Evolutionary conservation across 2,329 filamentous ascomycete genomes (phyloP).

Genomic region (Fusarium pseudograminearum): DNA sequence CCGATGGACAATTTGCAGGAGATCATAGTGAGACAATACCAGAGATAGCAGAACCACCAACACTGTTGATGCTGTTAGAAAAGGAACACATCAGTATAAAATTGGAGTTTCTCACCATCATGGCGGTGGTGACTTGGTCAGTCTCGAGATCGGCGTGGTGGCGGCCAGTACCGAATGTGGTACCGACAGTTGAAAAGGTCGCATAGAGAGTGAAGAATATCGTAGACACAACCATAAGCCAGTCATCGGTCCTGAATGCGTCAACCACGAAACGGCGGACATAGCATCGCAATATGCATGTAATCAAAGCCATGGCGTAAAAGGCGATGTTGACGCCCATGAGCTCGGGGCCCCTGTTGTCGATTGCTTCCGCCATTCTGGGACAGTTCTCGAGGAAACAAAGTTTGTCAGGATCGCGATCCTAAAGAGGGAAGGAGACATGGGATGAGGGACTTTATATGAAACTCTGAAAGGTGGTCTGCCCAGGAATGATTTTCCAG

Average conservation of each 20-base stretch:
- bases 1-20: constrained; percentile 53
- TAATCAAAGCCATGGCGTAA: constrained; percentile 41
- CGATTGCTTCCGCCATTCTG: constrained; percentile 28
- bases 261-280: constrained; percentile 51
- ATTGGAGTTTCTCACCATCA: constrained; percentile 46
- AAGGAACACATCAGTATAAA: not conserved
- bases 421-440: not conserved
- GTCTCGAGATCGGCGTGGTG: constrained; percentile 48
- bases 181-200: constrained; percentile 41
- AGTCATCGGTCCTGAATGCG: constrained; percentile 54
- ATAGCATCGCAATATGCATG: constrained; percentile 50
- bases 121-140: constrained; percentile 44
- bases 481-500: not conserved
- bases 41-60: constrained; percentile 50
- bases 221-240: constrained; percentile 52
- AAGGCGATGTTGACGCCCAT: constrained; percentile 51
- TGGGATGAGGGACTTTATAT: constrained; percentile 14
- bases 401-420: constrained; percentile 18
- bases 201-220: constrained; percentile 38
- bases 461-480: constrained; percentile 1
- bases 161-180: constrained; percentile 53
- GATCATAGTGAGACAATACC: constrained; percentile 46
- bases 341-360: constrained; percentile 51
- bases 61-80: constrained; percentile 27
- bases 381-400: constrained; percentile 3